phyloP scores from a whole-genome alignment of 495 filamentous ascomycete genomes.

The Aspergillus kassunensis region DNA sequence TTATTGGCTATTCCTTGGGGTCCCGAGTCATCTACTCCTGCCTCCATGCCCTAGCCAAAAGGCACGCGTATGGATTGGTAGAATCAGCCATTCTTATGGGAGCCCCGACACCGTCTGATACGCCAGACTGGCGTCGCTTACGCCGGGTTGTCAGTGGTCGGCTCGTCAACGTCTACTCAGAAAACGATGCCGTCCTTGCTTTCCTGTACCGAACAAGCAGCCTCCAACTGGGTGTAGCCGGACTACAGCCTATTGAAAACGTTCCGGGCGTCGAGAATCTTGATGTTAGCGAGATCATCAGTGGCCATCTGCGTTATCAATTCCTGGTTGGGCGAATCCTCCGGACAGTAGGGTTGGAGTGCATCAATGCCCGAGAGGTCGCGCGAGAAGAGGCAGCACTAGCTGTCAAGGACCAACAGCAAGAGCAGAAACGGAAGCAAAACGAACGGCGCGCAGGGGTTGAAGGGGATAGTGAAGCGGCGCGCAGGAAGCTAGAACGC shows the following conservation, averaged over 20 bases:
- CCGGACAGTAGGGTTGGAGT: slow-evolving; percentile 61
- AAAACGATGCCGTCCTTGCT: slow-evolving; percentile 72
- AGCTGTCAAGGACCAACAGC: slow-evolving; percentile 52
- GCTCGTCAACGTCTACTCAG: slow-evolving; percentile 72
- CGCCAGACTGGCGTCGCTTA: slow-evolving; percentile 62
- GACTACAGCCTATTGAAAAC: slow-evolving; percentile 60
- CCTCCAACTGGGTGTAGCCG: slow-evolving; percentile 72
- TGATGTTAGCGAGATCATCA: slow-evolving; percentile 67
- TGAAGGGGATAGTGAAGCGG: slow-evolving; percentile 35
- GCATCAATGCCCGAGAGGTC: slow-evolving; percentile 53
- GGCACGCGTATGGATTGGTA: slow-evolving; percentile 78
- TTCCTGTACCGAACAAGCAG: slow-evolving; percentile 76
- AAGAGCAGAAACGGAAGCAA: slow-evolving; percentile 43
- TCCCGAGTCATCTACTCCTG: slow-evolving; percentile 85
- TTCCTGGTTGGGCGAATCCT: slow-evolving; percentile 67
- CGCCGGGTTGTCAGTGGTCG: slow-evolving; percentile 69
- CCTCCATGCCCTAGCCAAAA: slow-evolving; percentile 67
- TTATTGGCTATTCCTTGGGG: slow-evolving; percentile 89
- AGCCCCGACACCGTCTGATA: slow-evolving; percentile 66
- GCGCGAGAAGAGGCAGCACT: slow-evolving; percentile 56
- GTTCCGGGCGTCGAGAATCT: slow-evolving; percentile 72
- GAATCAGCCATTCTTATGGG: slow-evolving; percentile 85
- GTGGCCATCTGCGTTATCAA: slow-evolving; percentile 69
- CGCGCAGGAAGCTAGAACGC: slow-evolving; percentile 26
- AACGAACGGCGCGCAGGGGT: slow-evolving; percentile 45